phyloP scores from a whole-genome alignment of 2,329 filamentous ascomycete species.

The Ceratocystis eucalypticola region DNA sequence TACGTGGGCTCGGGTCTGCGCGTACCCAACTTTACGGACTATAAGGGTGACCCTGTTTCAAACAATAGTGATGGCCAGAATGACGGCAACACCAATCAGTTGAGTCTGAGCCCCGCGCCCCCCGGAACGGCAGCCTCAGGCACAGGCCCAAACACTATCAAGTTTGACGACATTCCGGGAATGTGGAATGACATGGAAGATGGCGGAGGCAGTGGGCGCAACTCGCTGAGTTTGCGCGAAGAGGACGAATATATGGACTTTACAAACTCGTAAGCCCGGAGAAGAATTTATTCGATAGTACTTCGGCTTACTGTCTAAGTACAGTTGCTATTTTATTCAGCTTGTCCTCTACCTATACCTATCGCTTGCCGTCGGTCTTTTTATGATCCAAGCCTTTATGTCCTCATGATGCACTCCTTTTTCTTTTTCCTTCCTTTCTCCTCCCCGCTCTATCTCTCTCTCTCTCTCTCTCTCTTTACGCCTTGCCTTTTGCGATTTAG shows the following conservation, averaged over 20 bases:
- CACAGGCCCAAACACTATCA: conserved; percentile 21
- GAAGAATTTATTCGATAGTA: too few species aligned
- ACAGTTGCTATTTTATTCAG: neutral
- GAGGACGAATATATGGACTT: conserved; percentile 90
- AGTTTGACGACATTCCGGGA: conserved; percentile 38
- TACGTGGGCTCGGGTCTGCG: conserved; percentile 71
- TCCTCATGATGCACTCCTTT: neutral
- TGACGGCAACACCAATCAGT: conserved; percentile 20
- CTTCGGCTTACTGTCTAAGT: neutral
- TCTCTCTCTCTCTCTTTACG: conserved; percentile 9
- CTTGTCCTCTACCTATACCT: neutral
- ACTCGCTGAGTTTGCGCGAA: conserved; percentile 68
- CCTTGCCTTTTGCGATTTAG: neutral
- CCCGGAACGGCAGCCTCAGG: neutral
- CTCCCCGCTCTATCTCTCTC: neutral
- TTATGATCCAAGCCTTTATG: neutral
- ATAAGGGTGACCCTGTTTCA: conserved; percentile 56
- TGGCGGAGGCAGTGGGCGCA: conserved; percentile 56
- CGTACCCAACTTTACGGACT: conserved; percentile 86
- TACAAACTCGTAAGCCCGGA: conserved; percentile 28
- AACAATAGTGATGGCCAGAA: conserved; percentile 31
- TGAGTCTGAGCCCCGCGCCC: conserved; percentile 5
- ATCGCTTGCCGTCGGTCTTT: neutral
- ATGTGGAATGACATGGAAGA: conserved; percentile 53
- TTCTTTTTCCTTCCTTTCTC: neutral